phyloP scores from a whole-genome alignment of 176 grass and related monocot genomes.

The Rhynchospora tenuis region DNA sequence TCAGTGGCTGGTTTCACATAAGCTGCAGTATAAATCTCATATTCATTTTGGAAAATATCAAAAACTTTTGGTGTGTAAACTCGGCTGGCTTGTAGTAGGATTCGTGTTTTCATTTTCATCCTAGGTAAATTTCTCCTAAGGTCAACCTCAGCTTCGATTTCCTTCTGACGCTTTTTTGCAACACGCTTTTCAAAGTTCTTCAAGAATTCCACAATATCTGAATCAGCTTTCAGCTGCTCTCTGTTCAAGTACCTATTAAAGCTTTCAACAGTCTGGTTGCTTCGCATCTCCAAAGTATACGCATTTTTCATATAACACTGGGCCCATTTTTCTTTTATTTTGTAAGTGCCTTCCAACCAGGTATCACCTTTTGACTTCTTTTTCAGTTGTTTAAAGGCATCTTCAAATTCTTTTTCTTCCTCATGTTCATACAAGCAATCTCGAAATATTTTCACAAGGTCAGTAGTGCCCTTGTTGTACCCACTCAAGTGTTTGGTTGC shows the following conservation, averaged over 20 bases:
- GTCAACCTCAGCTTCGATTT: slow-evolving; percentile 25
- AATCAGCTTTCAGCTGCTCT: slow-evolving; percentile 25
- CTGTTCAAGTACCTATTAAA: slow-evolving; percentile 28
- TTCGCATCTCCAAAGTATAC: slow-evolving; percentile 28
- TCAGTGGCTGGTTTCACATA: slow-evolving; percentile 19
- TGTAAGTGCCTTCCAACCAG: slow-evolving; percentile 21
- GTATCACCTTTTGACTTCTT: slow-evolving; percentile 24
- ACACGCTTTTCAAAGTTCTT: slow-evolving; percentile 27
- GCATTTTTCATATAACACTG: slow-evolving; percentile 31
- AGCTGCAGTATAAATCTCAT: slow-evolving; percentile 22
- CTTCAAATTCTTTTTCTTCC: slow-evolving; percentile 23
- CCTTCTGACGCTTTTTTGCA: slow-evolving; percentile 21
- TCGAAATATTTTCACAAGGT: slow-evolving; percentile 22
- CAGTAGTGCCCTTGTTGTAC: slow-evolving; percentile 23
- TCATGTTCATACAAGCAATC: slow-evolving; percentile 8
- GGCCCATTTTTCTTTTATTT: slow-evolving; percentile 28
- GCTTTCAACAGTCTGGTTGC: slow-evolving; percentile 17
- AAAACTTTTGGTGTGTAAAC: slow-evolving; percentile 27
- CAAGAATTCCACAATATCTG: slow-evolving; percentile 23
- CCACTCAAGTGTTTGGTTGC: slow-evolving; percentile 25
- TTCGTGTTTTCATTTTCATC: slow-evolving; percentile 24
- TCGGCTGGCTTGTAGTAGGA: slow-evolving; percentile 22
- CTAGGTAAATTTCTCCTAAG: slow-evolving; percentile 23
- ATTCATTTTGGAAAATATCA: slow-evolving; percentile 27
- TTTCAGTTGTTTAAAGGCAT: slow-evolving; percentile 21